Evolutionary conservation across 192 early-diverging fungal species (phyloP), one percentile per base, ranked within the genome.

Genomic region (Coemansia sp.): DNA sequence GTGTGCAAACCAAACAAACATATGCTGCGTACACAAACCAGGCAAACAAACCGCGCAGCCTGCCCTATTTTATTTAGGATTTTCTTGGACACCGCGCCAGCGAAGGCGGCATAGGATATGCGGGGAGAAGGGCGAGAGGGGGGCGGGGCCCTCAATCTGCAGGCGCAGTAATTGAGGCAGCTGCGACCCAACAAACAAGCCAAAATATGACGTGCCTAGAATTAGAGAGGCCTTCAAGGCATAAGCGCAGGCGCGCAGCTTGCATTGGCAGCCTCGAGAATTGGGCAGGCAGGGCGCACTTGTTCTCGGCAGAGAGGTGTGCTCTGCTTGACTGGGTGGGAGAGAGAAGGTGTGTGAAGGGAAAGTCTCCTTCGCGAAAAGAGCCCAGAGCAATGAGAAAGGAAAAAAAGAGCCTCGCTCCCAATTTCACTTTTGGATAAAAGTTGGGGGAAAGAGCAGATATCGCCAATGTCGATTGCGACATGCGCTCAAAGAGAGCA

Each of bases 161-260:
- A 38, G 32, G 36, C 56, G 56, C 56, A 58, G 56, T 58, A 58
- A 58, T 58, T 22, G 31, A 58, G 56, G 35, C 56, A 58, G 32
- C 56, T 37, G 31, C 37, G 27, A 54, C 56, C 36, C 56, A 58
- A 58, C 56, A 58, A 58, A 58, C 56, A 58, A 58, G 20, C 3
- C 19, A 10, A 29, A 54, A 31, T 31, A 14, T n/a, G 27, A 10
- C 24, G 49, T 24, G 51, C 27, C 47, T 54, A 31, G 51, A 54
- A 54, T 54, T 27, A 54, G 17, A 7, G 51, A 31, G 49, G 27
- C 27, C 27, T 29, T 25, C 49, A 51, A 51, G 49, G 51, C 51
- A 54, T n/a, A 54, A 32, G 27, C 1, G 46, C 22, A 1, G 46
- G 46, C 22, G 46, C 46, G 22, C 20, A 31, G 15, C 51, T 54